These are phyloP conservation scores for Sphaerulina populicola DNA, from an alignment of 2,329 filamentous ascomycete genomes.

Conservation along the genomic window DNA sequence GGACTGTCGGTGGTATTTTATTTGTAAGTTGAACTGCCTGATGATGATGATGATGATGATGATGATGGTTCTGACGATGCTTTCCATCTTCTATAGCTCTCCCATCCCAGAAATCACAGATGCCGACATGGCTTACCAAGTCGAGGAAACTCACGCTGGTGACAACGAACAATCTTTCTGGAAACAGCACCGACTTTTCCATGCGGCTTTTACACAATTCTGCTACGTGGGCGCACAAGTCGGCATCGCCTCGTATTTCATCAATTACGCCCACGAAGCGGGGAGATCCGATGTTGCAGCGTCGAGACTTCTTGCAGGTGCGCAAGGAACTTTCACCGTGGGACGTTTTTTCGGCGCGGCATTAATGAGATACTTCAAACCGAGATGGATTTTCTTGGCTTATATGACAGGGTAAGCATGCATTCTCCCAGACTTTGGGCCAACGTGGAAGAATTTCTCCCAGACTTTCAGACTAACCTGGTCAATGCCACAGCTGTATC, in stretches of 20 bases:
- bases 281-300: slow-evolving; percentile 49
- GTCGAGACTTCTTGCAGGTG: slow-evolving; percentile 63
- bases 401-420: slow-evolving; percentile 47
- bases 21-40: slow-evolving; percentile 31
- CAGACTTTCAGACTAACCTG: slow-evolving; percentile 4
- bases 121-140: slow-evolving; percentile 53
- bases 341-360: slow-evolving; percentile 61
- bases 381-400: slow-evolving; percentile 61
- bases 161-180: slow-evolving; percentile 43
- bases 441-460: neutral
- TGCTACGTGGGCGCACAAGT: slow-evolving; percentile 71
- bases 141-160: slow-evolving; percentile 26
- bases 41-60: neutral
- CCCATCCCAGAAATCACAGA: slow-evolving; percentile 51
- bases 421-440: too few relatives aligned
- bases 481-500: slow-evolving; percentile 35
- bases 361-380: slow-evolving; percentile 58
- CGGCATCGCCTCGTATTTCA: slow-evolving; percentile 53
- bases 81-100: slow-evolving; percentile 26
- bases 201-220: slow-evolving; percentile 67
- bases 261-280: slow-evolving; percentile 56
- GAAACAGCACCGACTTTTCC: slow-evolving; percentile 64
- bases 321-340: slow-evolving; percentile 62
- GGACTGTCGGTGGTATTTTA: slow-evolving; percentile 52
- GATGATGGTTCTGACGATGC: neutral